Conservation (phyloP, 345 rosid genomes). For the Populus davidiana region DNA sequence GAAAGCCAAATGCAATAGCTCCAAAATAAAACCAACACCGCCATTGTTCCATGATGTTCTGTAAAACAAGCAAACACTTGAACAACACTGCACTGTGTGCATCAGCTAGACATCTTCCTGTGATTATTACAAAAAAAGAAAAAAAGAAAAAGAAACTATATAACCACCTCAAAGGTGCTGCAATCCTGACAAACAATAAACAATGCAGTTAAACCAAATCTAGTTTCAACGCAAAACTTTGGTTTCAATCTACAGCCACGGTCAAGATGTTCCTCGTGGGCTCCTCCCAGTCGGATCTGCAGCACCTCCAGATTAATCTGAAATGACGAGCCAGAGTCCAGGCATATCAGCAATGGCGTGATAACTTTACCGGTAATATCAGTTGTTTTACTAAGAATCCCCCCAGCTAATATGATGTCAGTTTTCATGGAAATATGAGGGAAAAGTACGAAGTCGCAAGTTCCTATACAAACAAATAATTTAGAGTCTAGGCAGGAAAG, state of each 20-base stretch:
- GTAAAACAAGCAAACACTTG: too few species aligned
- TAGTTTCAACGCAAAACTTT: slow-evolving; percentile 43
- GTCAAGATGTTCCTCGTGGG: slow-evolving; percentile 61
- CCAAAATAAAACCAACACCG: too few species aligned
- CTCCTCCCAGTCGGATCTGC: slow-evolving; percentile 59
- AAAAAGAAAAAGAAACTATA: slow-evolving; percentile 21
- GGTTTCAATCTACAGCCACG: slow-evolving; percentile 75
- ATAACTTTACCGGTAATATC: neutral
- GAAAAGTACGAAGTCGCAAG: neutral
- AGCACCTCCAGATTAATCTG: slow-evolving; percentile 57
- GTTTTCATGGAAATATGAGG: neutral
- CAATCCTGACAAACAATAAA: slow-evolving; percentile 69
- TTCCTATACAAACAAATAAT: neutral
- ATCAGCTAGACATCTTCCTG: too few species aligned
- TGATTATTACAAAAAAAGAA: neutral
- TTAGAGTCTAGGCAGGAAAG: neutral
- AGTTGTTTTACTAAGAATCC: neutral
- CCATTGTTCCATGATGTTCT: too few species aligned
- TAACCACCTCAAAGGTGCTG: slow-evolving; percentile 57
- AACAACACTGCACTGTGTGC: too few species aligned
- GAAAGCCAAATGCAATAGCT: too few species aligned
- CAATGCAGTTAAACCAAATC: slow-evolving; percentile 64
- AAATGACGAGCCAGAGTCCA: neutral
- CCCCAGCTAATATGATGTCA: neutral
- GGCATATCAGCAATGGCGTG: neutral